A percentile compares a stretch with the other conserved stretches of the same genome.
Conservation (phyloP, 768 basidiomycete genomes). For the Pholiota conissans region DNA sequence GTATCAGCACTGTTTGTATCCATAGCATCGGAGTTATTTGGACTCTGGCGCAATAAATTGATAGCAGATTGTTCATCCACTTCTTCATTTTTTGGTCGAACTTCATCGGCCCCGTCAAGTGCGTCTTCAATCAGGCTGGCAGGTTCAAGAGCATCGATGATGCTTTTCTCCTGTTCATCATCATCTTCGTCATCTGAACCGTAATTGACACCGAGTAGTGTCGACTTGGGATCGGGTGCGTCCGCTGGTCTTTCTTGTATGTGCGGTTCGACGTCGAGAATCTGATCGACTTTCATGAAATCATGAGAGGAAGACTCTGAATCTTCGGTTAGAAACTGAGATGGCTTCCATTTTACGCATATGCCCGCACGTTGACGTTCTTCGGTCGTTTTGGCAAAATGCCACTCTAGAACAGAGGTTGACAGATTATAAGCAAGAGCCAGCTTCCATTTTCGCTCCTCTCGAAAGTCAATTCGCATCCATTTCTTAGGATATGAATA, state of each 20-base stretch:
- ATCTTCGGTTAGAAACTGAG: slow-evolving; percentile 38
- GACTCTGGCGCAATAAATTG: slow-evolving; percentile 15
- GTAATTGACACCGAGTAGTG: slow-evolving; percentile 48
- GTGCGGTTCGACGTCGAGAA: slow-evolving; percentile 9
- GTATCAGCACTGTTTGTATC: background rate
- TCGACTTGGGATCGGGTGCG: slow-evolving; percentile 15
- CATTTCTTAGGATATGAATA: slow-evolving; percentile 64
- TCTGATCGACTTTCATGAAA: slow-evolving; percentile 27
- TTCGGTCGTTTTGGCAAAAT: slow-evolving; percentile 63
- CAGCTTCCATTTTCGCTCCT: slow-evolving; percentile 92
- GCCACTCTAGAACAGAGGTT: slow-evolving; percentile 85
- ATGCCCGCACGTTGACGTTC: slow-evolving; percentile 67
- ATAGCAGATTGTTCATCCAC: slow-evolving; percentile 51
- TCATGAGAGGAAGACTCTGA: slow-evolving; percentile 28
- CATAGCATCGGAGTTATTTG: slow-evolving; percentile 1
- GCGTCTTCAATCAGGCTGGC: slow-evolving; percentile 56
- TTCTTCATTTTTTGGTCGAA: slow-evolving; percentile 44
- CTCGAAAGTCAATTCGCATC: slow-evolving; percentile 94
- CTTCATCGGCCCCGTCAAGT: slow-evolving; percentile 34
- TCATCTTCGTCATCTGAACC: slow-evolving; percentile 70
- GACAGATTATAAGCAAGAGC: slow-evolving; percentile 82
- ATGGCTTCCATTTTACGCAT: slow-evolving; percentile 63
- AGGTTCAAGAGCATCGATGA: slow-evolving; percentile 63
- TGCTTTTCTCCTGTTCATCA: slow-evolving; percentile 57
- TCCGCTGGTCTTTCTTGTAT: background rate